Conservation (phyloP, 331 rosid species). For the Quercus phellos region DNA sequence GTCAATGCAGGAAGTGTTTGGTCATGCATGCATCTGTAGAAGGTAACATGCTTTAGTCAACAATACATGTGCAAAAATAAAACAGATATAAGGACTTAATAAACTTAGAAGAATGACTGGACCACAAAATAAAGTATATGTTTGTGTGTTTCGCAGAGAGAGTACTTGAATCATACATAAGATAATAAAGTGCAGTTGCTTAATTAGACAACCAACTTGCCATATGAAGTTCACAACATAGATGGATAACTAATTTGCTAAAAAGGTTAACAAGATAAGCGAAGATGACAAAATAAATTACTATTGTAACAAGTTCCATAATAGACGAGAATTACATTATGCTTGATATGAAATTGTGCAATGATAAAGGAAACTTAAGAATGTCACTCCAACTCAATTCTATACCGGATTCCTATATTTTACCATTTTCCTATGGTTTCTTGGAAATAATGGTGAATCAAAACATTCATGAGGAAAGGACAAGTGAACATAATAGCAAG, state of each 20-base stretch:
- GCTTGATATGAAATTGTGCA: neutral
- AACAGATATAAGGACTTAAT: slow-evolving; percentile 19
- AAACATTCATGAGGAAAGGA: neutral
- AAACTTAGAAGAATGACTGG: slow-evolving; percentile 13
- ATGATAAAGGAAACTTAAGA: neutral
- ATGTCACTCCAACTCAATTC: neutral
- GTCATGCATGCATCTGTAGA: slow-evolving; percentile 44
- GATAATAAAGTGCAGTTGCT: neutral
- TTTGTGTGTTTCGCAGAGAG: neutral
- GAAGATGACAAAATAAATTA: neutral
- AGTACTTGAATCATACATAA: neutral
- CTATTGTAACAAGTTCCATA: neutral
- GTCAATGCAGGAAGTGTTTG: slow-evolving; percentile 53
- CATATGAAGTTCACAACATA: neutral
- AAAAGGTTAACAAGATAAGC: neutral
- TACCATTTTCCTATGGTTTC: neutral
- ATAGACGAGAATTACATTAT: neutral
- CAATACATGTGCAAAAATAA: slow-evolving; percentile 62
- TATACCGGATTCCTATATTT: neutral
- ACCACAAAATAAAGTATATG: neutral
- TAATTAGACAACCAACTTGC: neutral
- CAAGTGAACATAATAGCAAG: neutral
- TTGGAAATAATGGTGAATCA: slow-evolving; percentile 5
- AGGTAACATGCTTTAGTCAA: slow-evolving; percentile 73
- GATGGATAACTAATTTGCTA: neutral